Evolutionary conservation across 495 filamentous ascomycete species (phyloP).

Genomic region (Podospora conica): DNA sequence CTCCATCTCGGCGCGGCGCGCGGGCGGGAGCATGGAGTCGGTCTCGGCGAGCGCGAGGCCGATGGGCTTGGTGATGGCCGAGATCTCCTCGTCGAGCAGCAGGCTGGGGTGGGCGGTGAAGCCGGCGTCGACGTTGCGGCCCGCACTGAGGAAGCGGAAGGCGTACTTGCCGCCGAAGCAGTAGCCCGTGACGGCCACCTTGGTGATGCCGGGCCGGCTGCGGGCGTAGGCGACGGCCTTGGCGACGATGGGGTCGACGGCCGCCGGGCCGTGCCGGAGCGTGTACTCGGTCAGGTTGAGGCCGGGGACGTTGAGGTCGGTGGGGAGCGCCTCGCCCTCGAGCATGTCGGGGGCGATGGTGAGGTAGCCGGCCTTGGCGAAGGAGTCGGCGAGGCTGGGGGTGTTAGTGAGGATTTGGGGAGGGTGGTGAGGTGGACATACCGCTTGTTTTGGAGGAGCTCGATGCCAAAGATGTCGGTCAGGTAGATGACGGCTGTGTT

Average conservation of each 20-base stretch:
- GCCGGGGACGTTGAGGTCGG: conserved; percentile 44
- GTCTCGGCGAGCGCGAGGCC: conserved; percentile 62
- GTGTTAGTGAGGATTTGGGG: neutral
- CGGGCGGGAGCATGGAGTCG: conserved; percentile 57
- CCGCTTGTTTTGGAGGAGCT: conserved; percentile 58
- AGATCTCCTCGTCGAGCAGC: conserved; percentile 57
- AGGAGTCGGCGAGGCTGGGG: conserved; percentile 57
- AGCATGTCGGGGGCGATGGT: conserved; percentile 71
- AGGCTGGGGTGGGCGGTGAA: conserved; percentile 67
- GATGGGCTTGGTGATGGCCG: conserved; percentile 54
- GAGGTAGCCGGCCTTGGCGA: conserved; percentile 68
- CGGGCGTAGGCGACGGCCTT: conserved; percentile 53
- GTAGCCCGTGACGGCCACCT: conserved; percentile 61
- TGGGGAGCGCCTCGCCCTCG: conserved; percentile 49
- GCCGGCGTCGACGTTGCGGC: conserved; percentile 50
- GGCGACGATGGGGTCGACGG: conserved; percentile 60
- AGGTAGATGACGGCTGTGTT: conserved; percentile 42
- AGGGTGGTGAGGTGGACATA: too few species aligned
- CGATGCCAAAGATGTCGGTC: conserved; percentile 56
- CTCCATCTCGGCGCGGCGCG: conserved; percentile 50
- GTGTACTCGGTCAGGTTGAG: conserved; percentile 53
- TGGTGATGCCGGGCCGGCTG: conserved; percentile 50
- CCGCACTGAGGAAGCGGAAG: conserved; percentile 37
- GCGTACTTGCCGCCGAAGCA: conserved; percentile 49
- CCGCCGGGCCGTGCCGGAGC: conserved; percentile 41